These are phyloP conservation scores for Phellopilus nigrolimitatus DNA, from an alignment of 1,284 basidiomycete species.

Conservation along the genomic window DNA sequence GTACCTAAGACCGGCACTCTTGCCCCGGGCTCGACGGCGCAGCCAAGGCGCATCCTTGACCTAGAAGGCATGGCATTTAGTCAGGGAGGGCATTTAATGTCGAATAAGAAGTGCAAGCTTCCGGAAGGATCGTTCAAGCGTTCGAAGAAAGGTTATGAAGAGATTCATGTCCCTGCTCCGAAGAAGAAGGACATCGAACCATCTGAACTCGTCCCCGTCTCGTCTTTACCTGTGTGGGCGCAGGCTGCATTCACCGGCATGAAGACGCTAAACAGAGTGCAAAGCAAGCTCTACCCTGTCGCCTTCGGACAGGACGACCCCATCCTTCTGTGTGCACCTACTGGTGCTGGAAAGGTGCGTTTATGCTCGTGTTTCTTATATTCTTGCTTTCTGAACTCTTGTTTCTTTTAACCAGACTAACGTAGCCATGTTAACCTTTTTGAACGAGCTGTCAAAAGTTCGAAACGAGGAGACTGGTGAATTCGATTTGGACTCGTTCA, in stretches of 20 bases:
- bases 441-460: constrained; percentile 84
- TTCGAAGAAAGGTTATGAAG: constrained; percentile 94
- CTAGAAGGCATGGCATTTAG: constrained; percentile 94
- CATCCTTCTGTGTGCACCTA: constrained; percentile 94
- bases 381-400: constrained; percentile 9
- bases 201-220: constrained; percentile 73
- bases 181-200: constrained; percentile 70
- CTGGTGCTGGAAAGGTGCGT: constrained; percentile 94
- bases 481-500: constrained; percentile 92
- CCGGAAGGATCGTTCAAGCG: constrained; percentile 98
- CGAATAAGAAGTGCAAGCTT: constrained; percentile 96
- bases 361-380: constrained; percentile 13
- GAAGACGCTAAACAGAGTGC: constrained; percentile 87
- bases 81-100: constrained; percentile 96
- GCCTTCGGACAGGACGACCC: constrained; percentile 96
- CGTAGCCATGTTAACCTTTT: constrained; percentile 92
- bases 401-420: constrained; percentile 69
- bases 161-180: constrained; percentile 95
- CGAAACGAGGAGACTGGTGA: constrained; percentile 77
- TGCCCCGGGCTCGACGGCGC: constrained; percentile 81
- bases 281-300: constrained; percentile 88
- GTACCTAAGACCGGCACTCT: constrained; percentile 88
- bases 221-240: constrained; percentile 83
- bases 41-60: constrained; percentile 85
- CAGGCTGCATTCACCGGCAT: constrained; percentile 78